phyloP scores from a whole-genome alignment of 73 alveolate genomes.

The Paramecium sonneborni region DNA sequence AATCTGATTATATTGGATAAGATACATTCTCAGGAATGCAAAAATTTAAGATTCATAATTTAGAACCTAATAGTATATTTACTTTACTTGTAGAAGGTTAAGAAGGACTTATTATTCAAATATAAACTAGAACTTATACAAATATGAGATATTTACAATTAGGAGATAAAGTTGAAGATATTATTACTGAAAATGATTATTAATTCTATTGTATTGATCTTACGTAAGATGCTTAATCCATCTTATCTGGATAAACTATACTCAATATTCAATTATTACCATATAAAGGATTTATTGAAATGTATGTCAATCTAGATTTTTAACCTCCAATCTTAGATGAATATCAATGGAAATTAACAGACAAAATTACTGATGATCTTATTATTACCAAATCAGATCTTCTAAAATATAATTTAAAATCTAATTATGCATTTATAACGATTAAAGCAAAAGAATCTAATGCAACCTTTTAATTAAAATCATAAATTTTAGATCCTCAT shows the following conservation, averaged over 20 bases:
- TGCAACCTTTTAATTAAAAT: neutral
- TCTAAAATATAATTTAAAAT: neutral
- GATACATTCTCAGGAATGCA: neutral
- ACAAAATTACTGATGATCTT: neutral
- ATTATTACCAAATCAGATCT: neutral
- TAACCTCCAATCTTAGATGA: neutral
- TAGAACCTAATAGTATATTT: neutral
- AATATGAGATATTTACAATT: neutral
- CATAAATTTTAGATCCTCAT: neutral
- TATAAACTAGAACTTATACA: conserved; percentile 1
- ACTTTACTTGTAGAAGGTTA: neutral
- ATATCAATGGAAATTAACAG: neutral
- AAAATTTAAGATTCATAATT: neutral
- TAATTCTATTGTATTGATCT: neutral
- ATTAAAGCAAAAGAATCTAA: neutral
- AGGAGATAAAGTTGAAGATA: neutral
- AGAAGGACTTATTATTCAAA: neutral
- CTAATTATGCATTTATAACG: neutral
- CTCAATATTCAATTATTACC: neutral
- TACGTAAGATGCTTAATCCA: neutral
- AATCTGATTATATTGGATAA: neutral
- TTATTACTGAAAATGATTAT: neutral
- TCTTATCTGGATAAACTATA: no score
- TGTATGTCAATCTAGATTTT: neutral
- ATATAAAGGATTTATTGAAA: neutral